phyloP scores from a whole-genome alignment of 2,329 filamentous ascomycete species.

The Colletotrichum coccodes region DNA sequence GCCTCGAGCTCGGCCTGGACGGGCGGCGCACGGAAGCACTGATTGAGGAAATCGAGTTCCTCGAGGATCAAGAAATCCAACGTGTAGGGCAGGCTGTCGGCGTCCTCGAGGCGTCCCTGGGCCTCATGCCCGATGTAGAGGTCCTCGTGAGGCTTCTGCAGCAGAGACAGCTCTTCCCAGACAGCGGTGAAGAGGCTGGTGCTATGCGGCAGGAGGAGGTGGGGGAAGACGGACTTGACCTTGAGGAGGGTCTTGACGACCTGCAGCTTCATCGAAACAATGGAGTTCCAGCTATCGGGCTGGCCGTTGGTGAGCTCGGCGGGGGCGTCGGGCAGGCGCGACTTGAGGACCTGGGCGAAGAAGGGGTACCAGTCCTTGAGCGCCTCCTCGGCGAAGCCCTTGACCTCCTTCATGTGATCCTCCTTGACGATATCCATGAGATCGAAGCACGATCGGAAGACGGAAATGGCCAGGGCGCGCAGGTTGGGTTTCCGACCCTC shows the following conservation, averaged over 20 bases:
- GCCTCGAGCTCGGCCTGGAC: slow-evolving; percentile 90
- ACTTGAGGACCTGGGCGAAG: slow-evolving; percentile 83
- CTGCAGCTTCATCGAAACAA: slow-evolving; percentile 90
- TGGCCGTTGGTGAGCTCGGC: slow-evolving; percentile 59
- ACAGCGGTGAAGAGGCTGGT: slow-evolving; percentile 84
- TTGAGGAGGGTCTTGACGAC: slow-evolving; percentile 93
- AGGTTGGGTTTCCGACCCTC: slow-evolving; percentile 78
- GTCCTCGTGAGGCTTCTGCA: slow-evolving; percentile 79
- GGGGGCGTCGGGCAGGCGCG: slow-evolving; percentile 75
- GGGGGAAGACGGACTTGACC: slow-evolving; percentile 83
- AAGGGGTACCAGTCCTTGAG: slow-evolving; percentile 89
- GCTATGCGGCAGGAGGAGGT: slow-evolving; percentile 84
- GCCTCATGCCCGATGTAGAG: slow-evolving; percentile 88
- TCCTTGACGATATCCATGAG: slow-evolving; percentile 97
- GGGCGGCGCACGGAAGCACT: slow-evolving; percentile 86
- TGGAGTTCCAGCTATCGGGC: slow-evolving; percentile 79
- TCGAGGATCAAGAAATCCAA: slow-evolving; percentile 94
- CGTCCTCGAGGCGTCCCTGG: slow-evolving; percentile 89
- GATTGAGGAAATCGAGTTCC: slow-evolving; percentile 94
- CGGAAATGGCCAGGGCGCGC: slow-evolving; percentile 86
- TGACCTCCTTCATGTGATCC: slow-evolving; percentile 87
- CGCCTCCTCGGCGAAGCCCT: slow-evolving; percentile 87
- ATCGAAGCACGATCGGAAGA: slow-evolving; percentile 93
- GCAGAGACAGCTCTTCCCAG: slow-evolving; percentile 85
- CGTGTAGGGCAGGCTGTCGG: slow-evolving; percentile 92